These are phyloP conservation scores for Sugiyamaella sp. DNA, from an alignment of 1,139 yeast genomes.

Conservation along the genomic window DNA sequence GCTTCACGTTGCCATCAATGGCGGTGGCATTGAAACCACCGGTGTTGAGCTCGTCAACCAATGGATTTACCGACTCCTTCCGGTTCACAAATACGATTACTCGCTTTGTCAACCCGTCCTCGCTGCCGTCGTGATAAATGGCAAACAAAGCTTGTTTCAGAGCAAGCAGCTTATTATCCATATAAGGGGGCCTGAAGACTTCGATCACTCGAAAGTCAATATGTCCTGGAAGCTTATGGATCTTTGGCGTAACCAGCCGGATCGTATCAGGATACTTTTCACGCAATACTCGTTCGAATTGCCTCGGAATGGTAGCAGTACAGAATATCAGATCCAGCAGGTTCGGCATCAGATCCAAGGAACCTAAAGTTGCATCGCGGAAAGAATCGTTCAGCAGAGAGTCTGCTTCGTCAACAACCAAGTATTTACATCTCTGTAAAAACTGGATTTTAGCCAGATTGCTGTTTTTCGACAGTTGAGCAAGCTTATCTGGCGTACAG, in stretches of 20 bases:
- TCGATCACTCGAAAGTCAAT: constrained; percentile 76
- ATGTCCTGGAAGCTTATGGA: constrained; percentile 79
- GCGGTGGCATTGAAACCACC: constrained; percentile 66
- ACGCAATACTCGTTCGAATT: constrained; percentile 65
- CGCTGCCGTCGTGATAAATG: constrained; percentile 81
- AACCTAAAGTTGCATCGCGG: constrained; percentile 57
- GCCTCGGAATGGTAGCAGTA: constrained; percentile 87
- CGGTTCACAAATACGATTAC: constrained; percentile 86
- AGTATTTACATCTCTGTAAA: constrained; percentile 48
- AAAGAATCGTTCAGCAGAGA: constrained; percentile 86
- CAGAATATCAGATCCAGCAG: constrained; percentile 71
- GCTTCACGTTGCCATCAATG: constrained; percentile 64
- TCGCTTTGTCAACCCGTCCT: constrained; percentile 73
- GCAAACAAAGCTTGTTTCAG: constrained; percentile 88
- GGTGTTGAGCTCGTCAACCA: constrained; percentile 57
- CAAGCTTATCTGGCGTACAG: constrained; percentile 66
- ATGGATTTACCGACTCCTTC: constrained; percentile 61
- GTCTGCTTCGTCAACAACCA: constrained; percentile 95
- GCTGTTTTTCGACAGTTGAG: constrained; percentile 23
- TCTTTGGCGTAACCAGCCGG: constrained; percentile 76
- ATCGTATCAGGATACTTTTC: constrained; percentile 64
- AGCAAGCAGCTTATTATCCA: constrained; percentile 81
- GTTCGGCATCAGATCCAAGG: constrained; percentile 50
- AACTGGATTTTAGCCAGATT: constrained; percentile 30
- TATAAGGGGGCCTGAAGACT: constrained; percentile 72